Conservation (phyloP, 1,284 basidiomycete species). For the Naganishia sp. region DNA sequence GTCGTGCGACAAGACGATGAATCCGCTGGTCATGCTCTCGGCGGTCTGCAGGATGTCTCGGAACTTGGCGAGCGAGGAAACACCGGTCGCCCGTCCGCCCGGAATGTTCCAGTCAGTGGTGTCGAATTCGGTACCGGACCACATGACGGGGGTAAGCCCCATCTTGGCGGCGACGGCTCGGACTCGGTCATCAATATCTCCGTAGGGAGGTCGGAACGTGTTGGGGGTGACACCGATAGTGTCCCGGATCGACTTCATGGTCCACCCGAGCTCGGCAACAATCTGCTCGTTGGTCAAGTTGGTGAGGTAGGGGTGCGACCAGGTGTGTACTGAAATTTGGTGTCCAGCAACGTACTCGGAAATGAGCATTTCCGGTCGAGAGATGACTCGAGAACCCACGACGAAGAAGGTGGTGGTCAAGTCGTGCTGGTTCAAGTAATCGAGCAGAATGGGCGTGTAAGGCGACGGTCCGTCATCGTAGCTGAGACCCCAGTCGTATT, state of each 20-base stretch:
- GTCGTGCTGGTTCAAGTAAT: slow-evolving; percentile 62
- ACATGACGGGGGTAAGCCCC: slow-evolving; percentile 56
- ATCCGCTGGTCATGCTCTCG: slow-evolving; percentile 59
- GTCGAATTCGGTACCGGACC: slow-evolving; percentile 65
- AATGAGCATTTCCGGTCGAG: slow-evolving; percentile 71
- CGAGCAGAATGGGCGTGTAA: slow-evolving; percentile 65
- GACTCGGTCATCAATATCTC: slow-evolving; percentile 76
- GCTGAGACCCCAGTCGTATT: slow-evolving; percentile 66
- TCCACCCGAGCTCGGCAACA: slow-evolving; percentile 92
- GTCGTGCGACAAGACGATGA: slow-evolving; percentile 88
- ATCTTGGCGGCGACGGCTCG: slow-evolving; percentile 79
- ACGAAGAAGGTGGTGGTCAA: slow-evolving; percentile 87
- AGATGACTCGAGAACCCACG: slow-evolving; percentile 84
- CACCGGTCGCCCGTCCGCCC: slow-evolving; percentile 66
- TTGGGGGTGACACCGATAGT: slow-evolving; percentile 59
- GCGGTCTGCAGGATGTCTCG: slow-evolving; percentile 53
- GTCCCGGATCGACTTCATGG: slow-evolving; percentile 81
- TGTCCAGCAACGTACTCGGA: slow-evolving; percentile 84
- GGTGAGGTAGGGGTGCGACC: slow-evolving; percentile 65
- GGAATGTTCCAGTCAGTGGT: slow-evolving; percentile 83
- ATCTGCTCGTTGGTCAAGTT: slow-evolving; percentile 80
- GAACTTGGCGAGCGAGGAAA: slow-evolving; percentile 59
- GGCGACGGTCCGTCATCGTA: slow-evolving; percentile 65
- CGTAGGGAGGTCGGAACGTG: slow-evolving; percentile 38
- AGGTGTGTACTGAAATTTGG: slow-evolving; percentile 55